Evolutionary conservation across 176 grass and related monocot species (phyloP), one percentile per base, ranked within the genome.

Genomic region (Microstegium vimineum): DNA sequence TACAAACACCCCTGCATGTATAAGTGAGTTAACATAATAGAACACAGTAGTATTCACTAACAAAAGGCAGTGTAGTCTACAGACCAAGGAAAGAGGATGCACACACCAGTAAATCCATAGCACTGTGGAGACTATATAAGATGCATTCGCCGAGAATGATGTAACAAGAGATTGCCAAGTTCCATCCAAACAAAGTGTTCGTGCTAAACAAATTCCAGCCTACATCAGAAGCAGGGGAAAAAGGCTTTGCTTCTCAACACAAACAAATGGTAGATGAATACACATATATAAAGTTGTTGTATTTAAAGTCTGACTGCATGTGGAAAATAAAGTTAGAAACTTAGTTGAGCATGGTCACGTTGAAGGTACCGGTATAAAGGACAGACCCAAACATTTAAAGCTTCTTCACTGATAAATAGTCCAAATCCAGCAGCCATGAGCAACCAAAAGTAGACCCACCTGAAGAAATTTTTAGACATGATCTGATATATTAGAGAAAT

Each of bases 341-440:
- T 67, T 57, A 71, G 76, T 82, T 80, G 84, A 77, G 82, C 65
- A 69, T 84, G 73, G 82, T 66, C 42, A 87, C 69, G 69, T 61
- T 83, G 51, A 90, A 87, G 89, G 71, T 90, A 92, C 85, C 87
- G 38, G 83, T 88, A 77, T 36, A 97, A 81, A 94, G 87, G 80
- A 97, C 94, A 92, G 80, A 97, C 94, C 91, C 91, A 97, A 90
- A 97, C 80, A 62, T 97, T 97, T 79, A 97, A 86, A 75, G 91
- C 89, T 69, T 97, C 94, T 81, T 97, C 94, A 69, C 94, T 97
- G 65, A 97, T 84, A 88, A 94, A 89, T 11, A 97, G 86, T 84
- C 94, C 91, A 75, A 90, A 94, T 66, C 94, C 94, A 73, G 94
- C 91, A 80, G 90, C 87, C 89, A 97, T 89, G 36, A 97, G 91